Evolutionary conservation across 768 basidiomycete genomes (phyloP), one percentile per base, ranked within the genome.

Genomic region (Lyophyllum shimeji): DNA sequence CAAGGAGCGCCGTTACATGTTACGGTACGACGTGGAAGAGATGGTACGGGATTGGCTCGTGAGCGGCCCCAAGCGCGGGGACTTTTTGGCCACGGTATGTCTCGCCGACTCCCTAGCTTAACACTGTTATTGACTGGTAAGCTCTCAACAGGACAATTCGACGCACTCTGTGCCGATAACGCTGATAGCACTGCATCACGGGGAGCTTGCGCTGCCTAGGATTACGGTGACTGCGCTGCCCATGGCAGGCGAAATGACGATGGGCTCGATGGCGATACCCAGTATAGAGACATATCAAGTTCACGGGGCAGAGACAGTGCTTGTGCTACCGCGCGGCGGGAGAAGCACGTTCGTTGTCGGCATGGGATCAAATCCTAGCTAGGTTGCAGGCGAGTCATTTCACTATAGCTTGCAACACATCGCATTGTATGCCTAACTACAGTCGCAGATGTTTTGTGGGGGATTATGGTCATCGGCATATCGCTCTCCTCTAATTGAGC

Each of bases 21-120:
- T 95, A 71, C 81, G 86, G 34, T 98, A 89, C 65, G 91, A 95
- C 60, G 77, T 97, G 15, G 85, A 90, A 55, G 91, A 93, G 60
- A 79, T 85, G 69, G 80, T 85, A 17, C 85, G 84, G 47, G 89
- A 92, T 60, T 98, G 95, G 95, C 76, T 97, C 2, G 83, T 98
- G 8, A 90, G 92, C 57, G 95, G 95, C 8, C 80, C 81, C 40
- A 96, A 95, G 71, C 84, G 89, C 50, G 95, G 94, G 0, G 89
- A 90, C 61, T 95, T 92, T 63, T 52, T 79, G 17, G 90, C 89
- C 2, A 78, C 75, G 72, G 95, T 91, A 64, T 50, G 84, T 65
- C 1, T 29, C 15, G 37, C 24, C 23, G 18, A 1, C 2, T 11
- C 20, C 13, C 21, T 4, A 23, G 7, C 44, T 25, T 18, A 15